Evolutionary conservation across 2,329 filamentous ascomycete genomes (phyloP), one percentile per base, ranked within the genome.

Genomic region (Ophiostoma australiae): DNA sequence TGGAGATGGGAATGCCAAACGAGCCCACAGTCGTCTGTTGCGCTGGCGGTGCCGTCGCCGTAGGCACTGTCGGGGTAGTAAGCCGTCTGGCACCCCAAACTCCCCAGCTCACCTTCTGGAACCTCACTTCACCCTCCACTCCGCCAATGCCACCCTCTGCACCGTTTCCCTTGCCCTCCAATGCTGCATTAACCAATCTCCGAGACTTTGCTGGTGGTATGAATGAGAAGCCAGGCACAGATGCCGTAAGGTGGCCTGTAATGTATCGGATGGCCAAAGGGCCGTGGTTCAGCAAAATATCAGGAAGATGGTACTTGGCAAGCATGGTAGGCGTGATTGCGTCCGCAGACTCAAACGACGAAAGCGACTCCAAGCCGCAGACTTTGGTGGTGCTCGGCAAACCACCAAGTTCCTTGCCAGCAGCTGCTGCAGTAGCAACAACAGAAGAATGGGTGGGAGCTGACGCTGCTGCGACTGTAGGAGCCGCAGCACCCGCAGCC

Each of bases 51-150:
- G 66, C 66, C 20, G 23, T 27, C 11, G 39, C n/a, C 13, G 13
- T 39, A 48, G 66, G 31, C 66, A 23, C 39, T 33, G 66, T 20
- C 15, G 66, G 23, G 79, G 77, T 75, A 76, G 78, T 79, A 83
- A 78, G 75, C 78, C 88, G 85, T 78, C 89, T 89, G 73, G 94
- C 95, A 80, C 96, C 91, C 94, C 94, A 99, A 75, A 93, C 89
- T 72, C 95, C 95, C 94, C 94, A 98, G 77, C 94, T 94, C 72
- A 97, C 93, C 84, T 98, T 98, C 80, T 96, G 91, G 78, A 97
- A 98, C 78, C 90, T 86, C 76, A 95, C 90, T 75, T 92, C 89
- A 75, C 90, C 89, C 73, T 89, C 84, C 73, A 86, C 78, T 71
- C 87, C 86, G 73, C 88, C 87, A 72, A 72, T 58, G 20, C 73